phyloP scores from a whole-genome alignment of 2,329 filamentous ascomycete species.

The Pseudogymnoascus pannorum region DNA sequence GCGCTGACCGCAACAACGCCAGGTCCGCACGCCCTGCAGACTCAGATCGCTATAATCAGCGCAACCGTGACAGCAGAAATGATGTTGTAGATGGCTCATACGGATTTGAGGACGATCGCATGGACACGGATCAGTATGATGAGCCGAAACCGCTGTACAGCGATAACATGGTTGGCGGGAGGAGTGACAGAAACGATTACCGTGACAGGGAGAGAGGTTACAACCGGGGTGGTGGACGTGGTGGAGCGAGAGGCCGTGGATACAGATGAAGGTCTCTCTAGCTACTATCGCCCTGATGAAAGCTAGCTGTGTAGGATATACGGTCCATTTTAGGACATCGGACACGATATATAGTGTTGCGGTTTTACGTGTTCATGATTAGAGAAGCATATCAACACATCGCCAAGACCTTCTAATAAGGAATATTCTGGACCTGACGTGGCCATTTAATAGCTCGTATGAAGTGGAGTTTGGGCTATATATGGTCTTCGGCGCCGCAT shows the following conservation, averaged over 20 bases:
- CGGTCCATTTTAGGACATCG: neutral
- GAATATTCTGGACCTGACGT: neutral
- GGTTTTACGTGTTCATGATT: neutral
- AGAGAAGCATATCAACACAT: neutral
- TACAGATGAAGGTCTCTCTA: slow-evolving; percentile 20
- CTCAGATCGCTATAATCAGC: slow-evolving; percentile 21
- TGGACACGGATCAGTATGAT: slow-evolving; percentile 27
- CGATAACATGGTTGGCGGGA: slow-evolving; percentile 23
- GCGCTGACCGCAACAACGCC: slow-evolving; percentile 20
- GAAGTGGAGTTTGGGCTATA: neutral
- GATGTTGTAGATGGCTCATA: slow-evolving; percentile 30
- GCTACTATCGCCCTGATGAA: neutral
- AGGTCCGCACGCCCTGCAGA: slow-evolving; percentile 17
- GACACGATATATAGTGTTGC: neutral
- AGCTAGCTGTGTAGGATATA: neutral
- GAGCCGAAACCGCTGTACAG: slow-evolving; percentile 24
- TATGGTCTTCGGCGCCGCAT: neutral
- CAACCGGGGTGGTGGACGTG: slow-evolving; percentile 18
- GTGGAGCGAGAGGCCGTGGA: slow-evolving; percentile 14
- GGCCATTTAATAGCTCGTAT: neutral
- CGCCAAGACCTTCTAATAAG: neutral
- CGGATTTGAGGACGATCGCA: slow-evolving; percentile 27
- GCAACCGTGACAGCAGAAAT: slow-evolving; percentile 21
- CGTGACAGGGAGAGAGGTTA: slow-evolving; percentile 19
- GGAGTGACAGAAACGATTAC: slow-evolving; percentile 13